Evolutionary conservation across 2,329 filamentous ascomycete genomes (phyloP), one percentile per base, ranked within the genome.

Genomic region (Lachnellula occidentalis): DNA sequence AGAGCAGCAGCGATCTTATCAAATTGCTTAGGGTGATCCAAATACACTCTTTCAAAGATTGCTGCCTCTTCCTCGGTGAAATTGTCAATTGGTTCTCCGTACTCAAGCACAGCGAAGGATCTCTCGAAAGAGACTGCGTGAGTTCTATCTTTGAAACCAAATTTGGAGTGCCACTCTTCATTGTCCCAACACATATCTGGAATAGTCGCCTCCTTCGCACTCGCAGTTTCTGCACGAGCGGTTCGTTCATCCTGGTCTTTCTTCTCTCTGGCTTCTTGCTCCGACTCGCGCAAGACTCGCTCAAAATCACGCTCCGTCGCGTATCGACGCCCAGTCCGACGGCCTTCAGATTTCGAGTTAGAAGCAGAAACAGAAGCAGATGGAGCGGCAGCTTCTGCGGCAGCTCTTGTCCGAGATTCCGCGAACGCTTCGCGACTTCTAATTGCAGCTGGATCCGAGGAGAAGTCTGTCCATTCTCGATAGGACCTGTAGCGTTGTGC

Each of bases 11-110:
- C 86, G 55, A 94, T 84, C 63, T 82, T 84, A 54, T 87, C 87
- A 87, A 88, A 94, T 66, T 91, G 88, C 76, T 94, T 94, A 0
- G 88, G 87, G 55, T 80, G 81, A 58, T 90, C 86, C 49, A 88
- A 77, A 65, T 90, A 92, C 11, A 82, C 79, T 62, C 86, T 84
- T 61, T 91, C 86, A 66, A 94, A 91, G 27, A 80, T 75, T 45
- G 81, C 78, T 37, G 81, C 77, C 69, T 94, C 89, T 58, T 87
- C 81, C 17, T 81, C 76, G 0, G 82, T 87, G 70, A 92, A 92
- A 65, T 90, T 89, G 66, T 90, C 84, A 51, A 84, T 75, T 4
- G 86, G 85, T 12, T 87, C 85, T 46, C 90, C 77, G 48, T 88
- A 86, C 55, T 89, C 81, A 76, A 87, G 91, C 14, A 82, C 77